These are phyloP conservation scores for Acanthamoeba divionensis DNA, from an alignment of 208 protist species.

Conservation along the genomic window DNA sequence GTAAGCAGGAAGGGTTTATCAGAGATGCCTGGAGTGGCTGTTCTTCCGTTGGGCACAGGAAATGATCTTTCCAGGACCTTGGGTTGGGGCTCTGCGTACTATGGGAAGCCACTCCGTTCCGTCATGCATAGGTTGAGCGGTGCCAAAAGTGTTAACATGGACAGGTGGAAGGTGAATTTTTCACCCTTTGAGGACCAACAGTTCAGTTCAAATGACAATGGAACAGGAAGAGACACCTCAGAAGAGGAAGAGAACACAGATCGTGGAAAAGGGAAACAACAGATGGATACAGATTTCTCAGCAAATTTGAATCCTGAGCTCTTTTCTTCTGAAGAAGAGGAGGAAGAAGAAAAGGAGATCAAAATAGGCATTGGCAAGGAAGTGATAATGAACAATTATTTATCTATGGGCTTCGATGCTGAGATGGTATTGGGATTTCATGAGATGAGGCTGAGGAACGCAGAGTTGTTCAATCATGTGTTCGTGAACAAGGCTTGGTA, in stretches of 20 bases:
- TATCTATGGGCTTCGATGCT: conserved; percentile 71
- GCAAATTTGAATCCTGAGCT: background rate
- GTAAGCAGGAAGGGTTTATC: too few species aligned
- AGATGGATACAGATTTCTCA: background rate
- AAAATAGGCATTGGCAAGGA: background rate
- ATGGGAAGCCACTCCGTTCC: conserved; percentile 52
- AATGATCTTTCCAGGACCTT: conserved; percentile 80
- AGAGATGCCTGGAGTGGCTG: conserved; percentile 12
- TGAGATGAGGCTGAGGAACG: conserved; percentile 64
- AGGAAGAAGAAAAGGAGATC: background rate
- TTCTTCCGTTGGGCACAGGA: conserved; percentile 80
- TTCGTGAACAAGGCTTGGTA: conserved; percentile 69
- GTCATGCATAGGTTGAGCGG: conserved; percentile 47
- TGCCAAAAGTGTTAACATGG: background rate
- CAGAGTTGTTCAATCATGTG: conserved; percentile 65
- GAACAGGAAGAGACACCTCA: background rate
- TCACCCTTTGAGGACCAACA: background rate
- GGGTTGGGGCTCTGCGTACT: conserved; percentile 78
- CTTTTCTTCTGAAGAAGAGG: too few species aligned
- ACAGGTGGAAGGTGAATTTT: background rate
- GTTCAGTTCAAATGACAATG: background rate
- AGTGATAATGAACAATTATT: conserved; percentile 76
- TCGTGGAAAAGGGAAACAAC: too few species aligned
- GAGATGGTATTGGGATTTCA: conserved; percentile 76
- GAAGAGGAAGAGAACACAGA: background rate